Evolutionary conservation across 2,329 filamentous ascomycete genomes (phyloP).

Genomic region (Pestalotiopsis sp.): DNA sequence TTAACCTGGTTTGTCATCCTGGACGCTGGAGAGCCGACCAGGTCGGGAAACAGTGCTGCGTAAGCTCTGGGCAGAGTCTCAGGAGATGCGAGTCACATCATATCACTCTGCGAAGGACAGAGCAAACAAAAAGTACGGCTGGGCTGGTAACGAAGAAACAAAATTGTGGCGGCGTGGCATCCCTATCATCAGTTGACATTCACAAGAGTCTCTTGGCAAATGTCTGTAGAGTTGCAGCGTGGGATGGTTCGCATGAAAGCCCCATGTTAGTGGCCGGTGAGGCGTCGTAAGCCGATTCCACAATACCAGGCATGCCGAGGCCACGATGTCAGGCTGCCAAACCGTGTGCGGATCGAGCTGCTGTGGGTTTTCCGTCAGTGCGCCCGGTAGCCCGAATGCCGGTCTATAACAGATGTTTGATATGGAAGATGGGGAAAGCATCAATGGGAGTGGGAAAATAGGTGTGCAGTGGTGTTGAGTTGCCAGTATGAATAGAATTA

Average conservation of each 20-base stretch:
- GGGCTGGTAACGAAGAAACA: no score
- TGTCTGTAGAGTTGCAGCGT: not conserved
- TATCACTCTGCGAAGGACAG: no score
- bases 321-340: not conserved
- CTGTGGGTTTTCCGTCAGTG: not conserved
- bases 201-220: not conserved
- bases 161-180: not conserved
- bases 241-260: not conserved
- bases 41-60: not conserved
- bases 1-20: not conserved
- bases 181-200: not conserved
- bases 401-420: not conserved
- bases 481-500: no score
- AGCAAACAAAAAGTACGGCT: no score
- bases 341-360: not conserved
- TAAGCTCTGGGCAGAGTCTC: not conserved
- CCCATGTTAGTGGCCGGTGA: not conserved
- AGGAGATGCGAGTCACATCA: not conserved
- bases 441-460: not conserved
- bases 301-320: not conserved
- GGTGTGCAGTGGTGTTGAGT: not conserved
- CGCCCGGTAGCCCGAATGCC: not conserved
- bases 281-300: not conserved
- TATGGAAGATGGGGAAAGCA: not conserved
- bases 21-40: not conserved